Base-by-base conservation (phyloP, 192 early-diverging fungal genomes). In the Phlyctochytrium arcticum region DNA sequence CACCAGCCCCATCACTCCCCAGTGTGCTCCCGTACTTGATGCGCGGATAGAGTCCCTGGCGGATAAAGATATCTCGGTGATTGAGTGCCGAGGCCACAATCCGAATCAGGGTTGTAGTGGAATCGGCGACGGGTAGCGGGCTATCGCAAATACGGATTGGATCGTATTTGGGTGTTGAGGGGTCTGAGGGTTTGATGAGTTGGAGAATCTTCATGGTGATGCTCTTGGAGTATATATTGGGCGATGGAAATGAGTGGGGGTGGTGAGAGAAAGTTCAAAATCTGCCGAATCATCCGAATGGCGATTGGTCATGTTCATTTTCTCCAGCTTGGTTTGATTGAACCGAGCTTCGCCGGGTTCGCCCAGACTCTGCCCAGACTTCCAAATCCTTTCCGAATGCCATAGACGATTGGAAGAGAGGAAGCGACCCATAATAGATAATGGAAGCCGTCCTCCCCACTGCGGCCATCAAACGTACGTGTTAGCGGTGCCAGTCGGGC, bases 1-100 rank as follows among this genome's bases (percentile, higher is more conserved):
- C 68, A n/a, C 85, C 85, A 36, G 79, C 72, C 31, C 80, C 81
- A 73, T 87, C 85, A 34, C 73, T 73, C 6, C 84, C 85, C 42
- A 84, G 64, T 59, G 79, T 55, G 4, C 85, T 87, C 51, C 65
- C 68, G 50, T 72, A 75, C 8, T 71, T 36, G 29, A 86, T 79
- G 4, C 73, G 74, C 48, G 79, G 85, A 51, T 86, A 86, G 24
- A 67, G 60, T 33, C 80, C 85, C 67, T 85, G 64, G 4, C 76
- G 72, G 48, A 80, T 80, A 57, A 67, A 80, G 9, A 80, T 61
- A 39, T 80, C 78, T 35, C 76, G 68, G 59, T 80, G 78, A 57
- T 80, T 80, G 3, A 80, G 37, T 5, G 77, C 69, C 5, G 78
- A 73, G 1, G 70, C 64, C 26, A 65, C 56, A 31, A 77, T 27